Conservation (phyloP, 2,329 filamentous ascomycete genomes). For the Elsinoe batatas region DNA sequence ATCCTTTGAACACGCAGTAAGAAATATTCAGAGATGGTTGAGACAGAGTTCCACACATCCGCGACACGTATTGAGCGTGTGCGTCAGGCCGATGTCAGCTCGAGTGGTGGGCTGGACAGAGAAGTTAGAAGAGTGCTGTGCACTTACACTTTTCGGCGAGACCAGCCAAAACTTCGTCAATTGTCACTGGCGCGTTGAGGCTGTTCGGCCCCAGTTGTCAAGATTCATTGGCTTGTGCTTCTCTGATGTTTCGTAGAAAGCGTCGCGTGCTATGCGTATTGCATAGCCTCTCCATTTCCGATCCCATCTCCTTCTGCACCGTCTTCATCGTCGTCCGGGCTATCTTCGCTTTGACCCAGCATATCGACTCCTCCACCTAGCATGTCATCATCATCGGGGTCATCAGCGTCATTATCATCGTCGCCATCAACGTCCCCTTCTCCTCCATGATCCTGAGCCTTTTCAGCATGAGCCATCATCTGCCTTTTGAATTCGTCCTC, state of each 20-base stretch:
- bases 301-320: not conserved
- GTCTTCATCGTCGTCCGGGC: not conserved
- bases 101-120: too few species aligned
- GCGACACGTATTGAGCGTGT: too few species aligned
- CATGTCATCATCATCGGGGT: not conserved
- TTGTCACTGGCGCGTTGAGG: not conserved
- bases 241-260: too few species aligned
- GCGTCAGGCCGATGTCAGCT: too few species aligned
- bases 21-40: too few species aligned
- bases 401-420: not conserved
- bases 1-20: too few species aligned
- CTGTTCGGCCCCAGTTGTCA: not conserved
- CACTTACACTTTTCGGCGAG: too few species aligned
- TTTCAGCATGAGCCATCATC: slow-evolving; percentile 1
- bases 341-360: not conserved
- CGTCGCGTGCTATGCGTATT: not conserved
- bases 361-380: not conserved
- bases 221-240: too few species aligned
- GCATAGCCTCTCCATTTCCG: not conserved
- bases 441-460: not conserved
- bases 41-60: too few species aligned
- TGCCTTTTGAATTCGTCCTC: not conserved
- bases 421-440: not conserved
- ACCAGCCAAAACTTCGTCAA: too few species aligned
- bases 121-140: too few species aligned